Evolutionary conservation across 2,329 filamentous ascomycete species (phyloP), one percentile per base, ranked within the genome.

Genomic region (Fusarium sacchari): DNA sequence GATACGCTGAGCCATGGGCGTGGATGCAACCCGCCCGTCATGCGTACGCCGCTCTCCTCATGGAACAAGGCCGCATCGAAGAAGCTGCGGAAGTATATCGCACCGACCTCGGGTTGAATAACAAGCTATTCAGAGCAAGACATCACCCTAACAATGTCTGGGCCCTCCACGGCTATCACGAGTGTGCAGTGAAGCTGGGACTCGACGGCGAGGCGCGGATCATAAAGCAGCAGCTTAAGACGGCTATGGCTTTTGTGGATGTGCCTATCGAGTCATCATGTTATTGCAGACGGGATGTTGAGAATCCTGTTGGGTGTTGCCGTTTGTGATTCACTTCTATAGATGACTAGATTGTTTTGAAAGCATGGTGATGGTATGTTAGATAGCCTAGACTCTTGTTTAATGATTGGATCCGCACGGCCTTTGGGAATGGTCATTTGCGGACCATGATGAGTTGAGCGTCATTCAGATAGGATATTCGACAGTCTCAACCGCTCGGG

Each of bases 1-100:
- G 88, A 0, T 94, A 93, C 69, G 88, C 90, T 32, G 92, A 94
- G 79, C 92, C 92, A 0, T 93, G 91, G 91, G 90, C 89, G 0
- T 94, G 91, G 91, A 93, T 94, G 91, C 90, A 92, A 74, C 92
- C 92, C 0, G 87, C 89, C 0, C 85, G 91, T 6, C 92, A 94
- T 80, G 91, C 91, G 0, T 90, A 90, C 58, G 91, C 89, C 3
- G 92, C 92, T 2, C 82, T 94, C 11, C 80, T 93, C 37, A 83
- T 92, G 46, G 92, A 94, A 76, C 91, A 92, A 77, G 88, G 87
- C 0, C 83, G 82, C 11, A 82, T 88, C 2, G 85, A 87, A 36
- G 83, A 90, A 58, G 89, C 90, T 0, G 82, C 84, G 0, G 84
- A 80, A 2, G 86, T 89, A 2, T 92, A 92, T 71, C 82, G 82